These are phyloP conservation scores for Pilasporangium apinafurcum DNA, from an alignment of 352 stramenopile species.

Conservation along the genomic window DNA sequence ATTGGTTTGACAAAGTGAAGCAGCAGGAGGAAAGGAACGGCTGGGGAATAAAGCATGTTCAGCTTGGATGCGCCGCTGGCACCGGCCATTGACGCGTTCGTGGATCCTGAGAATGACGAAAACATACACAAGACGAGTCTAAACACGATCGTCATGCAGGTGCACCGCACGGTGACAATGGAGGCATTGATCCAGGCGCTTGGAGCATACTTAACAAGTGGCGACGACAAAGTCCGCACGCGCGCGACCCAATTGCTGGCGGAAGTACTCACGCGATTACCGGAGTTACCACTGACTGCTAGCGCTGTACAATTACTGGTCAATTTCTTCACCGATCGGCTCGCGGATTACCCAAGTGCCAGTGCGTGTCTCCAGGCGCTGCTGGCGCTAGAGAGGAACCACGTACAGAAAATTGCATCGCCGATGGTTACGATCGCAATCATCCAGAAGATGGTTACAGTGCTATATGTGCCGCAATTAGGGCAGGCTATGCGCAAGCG, in stretches of 20 bases:
- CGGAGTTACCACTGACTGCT: constrained; percentile 68
- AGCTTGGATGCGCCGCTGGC: constrained; percentile 76
- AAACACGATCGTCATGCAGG: constrained; percentile 86
- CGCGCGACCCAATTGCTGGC: constrained; percentile 79
- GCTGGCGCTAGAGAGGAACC: constrained; percentile 64
- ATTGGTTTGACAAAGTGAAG: too few relatives aligned
- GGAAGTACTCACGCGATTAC: constrained; percentile 84
- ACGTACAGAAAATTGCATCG: constrained; percentile 45
- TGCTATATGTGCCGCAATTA: constrained; percentile 75
- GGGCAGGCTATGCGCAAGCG: constrained; percentile 83
- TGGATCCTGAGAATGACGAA: constrained; percentile 82
- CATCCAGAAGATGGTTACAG: constrained; percentile 52
- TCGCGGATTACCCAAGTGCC: constrained; percentile 83
- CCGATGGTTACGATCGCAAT: constrained; percentile 46
- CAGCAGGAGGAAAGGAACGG: too few relatives aligned
- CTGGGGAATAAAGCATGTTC: too few relatives aligned
- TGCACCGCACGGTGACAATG: constrained; percentile 70
- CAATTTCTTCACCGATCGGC: constrained; percentile 80
- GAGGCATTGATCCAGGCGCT: constrained; percentile 79
- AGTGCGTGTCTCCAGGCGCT: constrained; percentile 69
- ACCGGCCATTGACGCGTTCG: constrained; percentile 81
- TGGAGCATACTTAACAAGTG: constrained; percentile 58
- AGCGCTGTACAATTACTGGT: constrained; percentile 72
- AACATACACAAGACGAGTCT: constrained; percentile 77
- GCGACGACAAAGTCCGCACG: constrained; percentile 74